These are phyloP conservation scores for Knufia fluminis DNA, from an alignment of 2,329 filamentous ascomycete genomes.

Conservation along the genomic window DNA sequence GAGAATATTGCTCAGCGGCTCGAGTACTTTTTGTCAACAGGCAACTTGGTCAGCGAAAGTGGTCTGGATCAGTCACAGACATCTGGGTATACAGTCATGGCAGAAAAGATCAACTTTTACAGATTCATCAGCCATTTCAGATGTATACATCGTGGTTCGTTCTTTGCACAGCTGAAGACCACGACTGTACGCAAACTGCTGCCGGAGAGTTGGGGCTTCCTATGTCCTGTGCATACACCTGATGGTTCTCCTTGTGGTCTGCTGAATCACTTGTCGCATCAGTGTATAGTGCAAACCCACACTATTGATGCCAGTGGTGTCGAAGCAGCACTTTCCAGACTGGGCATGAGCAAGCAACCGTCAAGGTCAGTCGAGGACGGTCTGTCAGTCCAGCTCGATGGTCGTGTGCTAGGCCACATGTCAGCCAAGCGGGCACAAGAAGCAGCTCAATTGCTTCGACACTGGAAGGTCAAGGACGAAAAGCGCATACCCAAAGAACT, in stretches of 20 bases:
- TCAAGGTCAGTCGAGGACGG: slow-evolving; percentile 74
- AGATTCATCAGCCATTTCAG: slow-evolving; percentile 98
- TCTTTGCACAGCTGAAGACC: slow-evolving; percentile 95
- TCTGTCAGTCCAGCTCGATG: slow-evolving; percentile 83
- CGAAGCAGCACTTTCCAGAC: slow-evolving; percentile 62
- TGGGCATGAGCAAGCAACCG: slow-evolving; percentile 68
- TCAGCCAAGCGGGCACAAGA: slow-evolving; percentile 70
- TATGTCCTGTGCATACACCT: slow-evolving; percentile 94
- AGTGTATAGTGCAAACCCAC: slow-evolving; percentile 78
- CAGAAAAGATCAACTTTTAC: slow-evolving; percentile 97
- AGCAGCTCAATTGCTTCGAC: slow-evolving; percentile 77
- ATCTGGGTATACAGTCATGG: slow-evolving; percentile 90
- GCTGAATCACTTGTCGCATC: slow-evolving; percentile 89
- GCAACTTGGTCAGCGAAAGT: slow-evolving; percentile 82
- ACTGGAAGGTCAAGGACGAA: slow-evolving; percentile 88
- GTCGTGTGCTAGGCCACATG: slow-evolving; percentile 82
- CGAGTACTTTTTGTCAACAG: slow-evolving; percentile 94
- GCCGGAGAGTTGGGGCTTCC: slow-evolving; percentile 94
- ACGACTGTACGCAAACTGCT: slow-evolving; percentile 92
- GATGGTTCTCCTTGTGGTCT: slow-evolving; percentile 93
- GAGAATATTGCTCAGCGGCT: slow-evolving; percentile 79
- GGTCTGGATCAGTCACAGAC: slow-evolving; percentile 91
- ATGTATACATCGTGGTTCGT: slow-evolving; percentile 97
- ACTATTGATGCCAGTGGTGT: slow-evolving; percentile 65
- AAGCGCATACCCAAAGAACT: slow-evolving; percentile 73